A percentile compares a stretch with the other conserved stretches of the same genome.
phyloP scores from a whole-genome alignment of 2,329 filamentous ascomycete genomes.

The Aspergillus cejpii region DNA sequence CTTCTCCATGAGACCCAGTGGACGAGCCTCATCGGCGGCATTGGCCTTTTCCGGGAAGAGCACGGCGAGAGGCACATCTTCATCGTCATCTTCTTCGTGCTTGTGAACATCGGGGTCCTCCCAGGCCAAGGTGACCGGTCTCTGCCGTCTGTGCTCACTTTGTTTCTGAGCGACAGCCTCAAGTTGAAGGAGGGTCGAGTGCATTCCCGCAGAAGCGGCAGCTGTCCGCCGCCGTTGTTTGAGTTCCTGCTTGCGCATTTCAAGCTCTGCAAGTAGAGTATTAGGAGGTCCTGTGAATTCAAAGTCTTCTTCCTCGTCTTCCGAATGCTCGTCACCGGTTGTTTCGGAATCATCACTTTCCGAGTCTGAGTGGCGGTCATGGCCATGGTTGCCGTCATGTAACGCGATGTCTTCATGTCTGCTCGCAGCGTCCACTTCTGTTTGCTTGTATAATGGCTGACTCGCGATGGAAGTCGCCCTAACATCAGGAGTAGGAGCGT shows the following conservation, averaged over 20 bases:
- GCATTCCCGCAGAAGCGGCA: conserved; percentile 69
- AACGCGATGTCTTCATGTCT: conserved; percentile 18
- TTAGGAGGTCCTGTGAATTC: conserved; percentile 67
- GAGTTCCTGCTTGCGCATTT: conserved; percentile 82
- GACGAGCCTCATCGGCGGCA: conserved; percentile 30
- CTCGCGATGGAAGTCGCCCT: conserved; percentile 9
- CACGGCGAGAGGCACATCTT: conserved; percentile 81
- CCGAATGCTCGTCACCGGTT: conserved; percentile 18
- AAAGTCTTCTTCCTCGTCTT: conserved; percentile 41
- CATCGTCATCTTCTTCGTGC: conserved; percentile 56
- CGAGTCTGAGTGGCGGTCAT: conserved; percentile 11
- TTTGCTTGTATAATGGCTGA: conserved; percentile 9
- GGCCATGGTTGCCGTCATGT: conserved; percentile 10
- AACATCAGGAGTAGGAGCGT: conserved; percentile 14
- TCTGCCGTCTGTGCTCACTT: conserved; percentile 60
- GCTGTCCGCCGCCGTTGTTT: conserved; percentile 69
- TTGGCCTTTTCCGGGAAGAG: conserved; percentile 54
- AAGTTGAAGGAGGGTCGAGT: conserved; percentile 81
- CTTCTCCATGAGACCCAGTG: conserved; percentile 52
- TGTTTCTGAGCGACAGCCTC: conserved; percentile 86
- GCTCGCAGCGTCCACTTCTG: conserved; percentile 19
- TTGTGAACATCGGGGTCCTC: conserved; percentile 51
- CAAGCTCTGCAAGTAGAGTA: conserved; percentile 84
- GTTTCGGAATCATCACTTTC: conserved; percentile 12
- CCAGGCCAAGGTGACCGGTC: conserved; percentile 84